Evolutionary conservation across 257 asterid genomes (phyloP), one percentile per base, ranked within the genome.

Genomic region (Rauvolfia tetraphylla): DNA sequence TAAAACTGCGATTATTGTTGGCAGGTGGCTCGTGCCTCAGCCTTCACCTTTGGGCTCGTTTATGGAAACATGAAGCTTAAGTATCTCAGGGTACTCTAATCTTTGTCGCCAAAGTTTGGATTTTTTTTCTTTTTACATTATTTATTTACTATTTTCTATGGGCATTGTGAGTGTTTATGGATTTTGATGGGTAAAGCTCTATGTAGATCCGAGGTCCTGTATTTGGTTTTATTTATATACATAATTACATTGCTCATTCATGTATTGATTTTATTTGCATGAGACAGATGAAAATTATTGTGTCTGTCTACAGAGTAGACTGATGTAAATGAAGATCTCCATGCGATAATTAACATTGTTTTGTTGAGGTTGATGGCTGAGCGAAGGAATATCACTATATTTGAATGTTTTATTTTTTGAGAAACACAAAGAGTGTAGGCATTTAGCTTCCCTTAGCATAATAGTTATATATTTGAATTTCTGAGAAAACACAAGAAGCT

Each of bases 11-110:
- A 8, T 31, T 49, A 18, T 72, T 42, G 73, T 72, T 75, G 72
- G n/a, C 75, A 84, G 87, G 87, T 84, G 57, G 88, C 88, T 57
- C 90, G 88, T 71, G 87, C 75, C 25, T 84, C 87, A 34, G 84
- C 86, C 15, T 77, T 87, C 58, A 75, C 88, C 2, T 68, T 79
- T 34, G 90, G 90, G 39, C 79, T 71, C n/a, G 81, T 76, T 9
- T 87, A 87, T 17, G 90, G 88, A 23, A 84, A 42, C 82, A 36
- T 87, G 46, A 87, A 87, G 85, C 85, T 87, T 58, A 87, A 84
- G 81, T 79, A 78, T 81, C 85, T 87, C 34, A 79, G 72, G 88
- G 90, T 84, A 84, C 38, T 71, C 23, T 39, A 4, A 9, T 75
- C 36, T 53, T 63, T 51, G 0, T 41, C 36, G 25, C 38, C 51